phyloP scores from a whole-genome alignment of 2,329 filamentous ascomycete species.

The Graphium sp. region DNA sequence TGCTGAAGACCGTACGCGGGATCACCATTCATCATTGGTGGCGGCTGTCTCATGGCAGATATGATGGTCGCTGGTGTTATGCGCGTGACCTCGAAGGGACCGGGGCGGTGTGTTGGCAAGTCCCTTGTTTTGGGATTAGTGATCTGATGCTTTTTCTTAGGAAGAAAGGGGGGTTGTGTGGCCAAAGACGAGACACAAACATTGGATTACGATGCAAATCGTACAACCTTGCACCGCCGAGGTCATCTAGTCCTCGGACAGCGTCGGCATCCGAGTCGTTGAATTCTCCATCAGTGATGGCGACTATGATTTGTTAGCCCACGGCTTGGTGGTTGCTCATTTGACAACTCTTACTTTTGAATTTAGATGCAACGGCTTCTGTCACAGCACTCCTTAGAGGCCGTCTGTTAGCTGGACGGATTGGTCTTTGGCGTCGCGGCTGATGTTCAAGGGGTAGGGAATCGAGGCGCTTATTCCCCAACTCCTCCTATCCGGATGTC shows the following conservation, averaged over 20 bases:
- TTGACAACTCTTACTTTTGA: neutral
- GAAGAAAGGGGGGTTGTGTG: too few relatives aligned
- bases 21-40: too few relatives aligned
- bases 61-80: too few relatives aligned
- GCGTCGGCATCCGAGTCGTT: slow-evolving; percentile 13
- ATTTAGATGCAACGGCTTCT: slow-evolving; percentile 2
- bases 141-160: too few relatives aligned
- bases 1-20: too few relatives aligned
- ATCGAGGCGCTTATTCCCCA: slow-evolving; percentile 11
- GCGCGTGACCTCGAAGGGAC: too few relatives aligned
- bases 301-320: slow-evolving; percentile 3
- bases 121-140: too few relatives aligned
- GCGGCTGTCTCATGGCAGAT: too few relatives aligned
- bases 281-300: slow-evolving; percentile 10
- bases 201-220: too few relatives aligned
- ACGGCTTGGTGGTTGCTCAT: neutral
- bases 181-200: too few relatives aligned
- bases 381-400: neutral
- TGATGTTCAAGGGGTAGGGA: slow-evolving; percentile 10
- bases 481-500: slow-evolving; percentile 11
- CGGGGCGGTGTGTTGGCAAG: too few relatives aligned
- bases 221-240: slow-evolving; percentile 8
- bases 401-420: slow-evolving; percentile 1
- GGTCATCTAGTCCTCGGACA: slow-evolving; percentile 11
- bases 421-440: neutral